Evolutionary conservation across 2,329 filamentous ascomycete species (phyloP), one percentile per base, ranked within the genome.

Genomic region (Botrytis tulipae): DNA sequence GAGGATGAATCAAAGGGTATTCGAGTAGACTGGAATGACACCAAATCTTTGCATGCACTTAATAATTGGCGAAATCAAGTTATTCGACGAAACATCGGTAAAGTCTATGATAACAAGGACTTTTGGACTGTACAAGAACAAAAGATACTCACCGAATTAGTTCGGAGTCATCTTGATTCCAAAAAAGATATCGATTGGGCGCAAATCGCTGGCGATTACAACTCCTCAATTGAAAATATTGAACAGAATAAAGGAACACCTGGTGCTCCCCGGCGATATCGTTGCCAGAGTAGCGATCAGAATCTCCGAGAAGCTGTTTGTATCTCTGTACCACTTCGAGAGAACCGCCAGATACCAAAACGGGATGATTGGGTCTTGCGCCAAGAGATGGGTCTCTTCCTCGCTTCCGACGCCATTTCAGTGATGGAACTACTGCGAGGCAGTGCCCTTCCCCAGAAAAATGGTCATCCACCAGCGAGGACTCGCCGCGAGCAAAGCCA

Each of bases 181-280:
- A 40, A 32, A 22, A 57, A 40, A 9, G 65, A 59, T n/a, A 68
- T 72, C 18, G 71, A 72, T 22, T 72, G 62, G 71, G 10, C 35
- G 14, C 29, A 44, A 12, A 72, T 72, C 10, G 16, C 71, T 16
- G 4, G 37, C 25, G 71, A 60, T 3, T 72, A 72, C 25, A 72
- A 72, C 37, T 29, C 6, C 5, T 9, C 12, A 6, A 10, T 60
- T 6, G 25, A 10, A 9, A 16, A 57, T 1, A 44, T 40, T 6
- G 20, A 35, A 1, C 71, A 72, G 22, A 6, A 48, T 22, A 40
- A 32, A 35, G 71, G 62, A n/a, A 8, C 4, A 4, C 54, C 65
- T 12, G 71, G 71, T 37, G 71, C 71, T n/a, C 29, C 46, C 25
- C 71, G 71, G 16, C 71, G 63, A 2, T 72, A 72, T 68, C 29